Base-by-base conservation (phyloP, 257 asterid species). In the Paraleonurus japonicus region DNA sequence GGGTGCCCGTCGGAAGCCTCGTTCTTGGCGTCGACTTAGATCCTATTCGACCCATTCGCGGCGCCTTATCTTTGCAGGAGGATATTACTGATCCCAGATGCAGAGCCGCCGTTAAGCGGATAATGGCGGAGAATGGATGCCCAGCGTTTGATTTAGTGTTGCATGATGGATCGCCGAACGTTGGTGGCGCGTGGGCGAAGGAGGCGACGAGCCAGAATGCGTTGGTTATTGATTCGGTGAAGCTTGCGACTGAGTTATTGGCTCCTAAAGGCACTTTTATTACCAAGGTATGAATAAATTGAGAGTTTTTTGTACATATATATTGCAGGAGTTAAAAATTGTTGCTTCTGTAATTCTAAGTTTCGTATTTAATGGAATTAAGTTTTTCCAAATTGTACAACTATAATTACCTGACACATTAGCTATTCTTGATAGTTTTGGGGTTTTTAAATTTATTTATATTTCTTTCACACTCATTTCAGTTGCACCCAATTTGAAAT, bases 181-280 rank as follows among this genome's bases (percentile, higher is more conserved):
- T 95, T 0, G 99, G 99, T 19, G 99, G 99, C 0, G 97, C 99
- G 54, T 92, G 98, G 99, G 86, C 97, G 7, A 86, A 75, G 81
- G 98, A 95, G 73, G 99, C 99, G 7, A 87, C 92, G 6, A 83
- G 84, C 80, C 97, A 95, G 90, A 92, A 87, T 67, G 88, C 97
- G 15, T 61, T 95, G 83, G 98, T 95, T 71, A 82, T 95, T 43
- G 99, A 95, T 63, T 88, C 98, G 4, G 88, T 95, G 69, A 92
- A 92, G 89, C 90, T 95, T 16, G 98, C 96, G 4, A 67, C 89
- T 1, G 94, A 88, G 73, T 67, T 95, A 19, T 81, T 95, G 83
- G 90, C 95, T 27, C 98, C 98, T 0, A 89, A 85, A 70, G 99
- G 99, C 53, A 89, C 85, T 16, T 95, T 92, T 63, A 76, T 92